Evolutionary conservation across 441 rosid genomes (phyloP), one percentile per base, ranked within the genome.

Genomic region (Mallotus repandus): DNA sequence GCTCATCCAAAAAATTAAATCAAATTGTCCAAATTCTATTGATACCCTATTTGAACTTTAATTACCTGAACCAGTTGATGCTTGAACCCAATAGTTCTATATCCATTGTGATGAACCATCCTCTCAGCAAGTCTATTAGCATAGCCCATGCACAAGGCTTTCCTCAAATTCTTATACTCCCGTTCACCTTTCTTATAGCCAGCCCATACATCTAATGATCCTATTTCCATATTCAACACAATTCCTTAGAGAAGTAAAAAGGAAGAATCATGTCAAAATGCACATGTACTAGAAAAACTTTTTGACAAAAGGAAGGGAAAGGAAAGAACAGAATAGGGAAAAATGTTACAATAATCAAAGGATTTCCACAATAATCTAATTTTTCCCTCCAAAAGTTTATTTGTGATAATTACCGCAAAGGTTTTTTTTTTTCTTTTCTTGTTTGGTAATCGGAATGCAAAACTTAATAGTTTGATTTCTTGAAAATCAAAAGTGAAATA

Each of bases 61-160:
- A 15, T 57, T 80, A 93, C 99, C 98, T 93, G 97, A 75, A 93
- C 94, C 56, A 96, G 85, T 77, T 91, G 98, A 60, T 93, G 82
- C 81, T 86, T 85, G 81, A 90, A 91, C 68, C 89, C 89, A 59
- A 93, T 71, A 5, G 97, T 93, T 79, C 91, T 90, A 83, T 81
- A 96, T 67, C 98, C 99, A 50, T 96, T 96, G 79, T 96, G 98
- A 75, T 82, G 94, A 81, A 88, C 80, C 98, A 92, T 96, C 82
- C 96, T 89, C 84, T 91, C 97, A 46, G 97, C 99, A 76, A 93
- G 89, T 81, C 87, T 95, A 81, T 79, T 84, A 71, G 97, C 99
- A 76, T 80, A 91, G 74, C 98, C 99, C 89, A 96, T 25, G 29
- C 29, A 25, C 29, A 25, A 25, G 29, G 29, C 29, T 25, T 25